Evolutionary conservation across 2,329 filamentous ascomycete genomes (phyloP), one percentile per base, ranked within the genome.

Genomic region (Aspergillus tamarii): DNA sequence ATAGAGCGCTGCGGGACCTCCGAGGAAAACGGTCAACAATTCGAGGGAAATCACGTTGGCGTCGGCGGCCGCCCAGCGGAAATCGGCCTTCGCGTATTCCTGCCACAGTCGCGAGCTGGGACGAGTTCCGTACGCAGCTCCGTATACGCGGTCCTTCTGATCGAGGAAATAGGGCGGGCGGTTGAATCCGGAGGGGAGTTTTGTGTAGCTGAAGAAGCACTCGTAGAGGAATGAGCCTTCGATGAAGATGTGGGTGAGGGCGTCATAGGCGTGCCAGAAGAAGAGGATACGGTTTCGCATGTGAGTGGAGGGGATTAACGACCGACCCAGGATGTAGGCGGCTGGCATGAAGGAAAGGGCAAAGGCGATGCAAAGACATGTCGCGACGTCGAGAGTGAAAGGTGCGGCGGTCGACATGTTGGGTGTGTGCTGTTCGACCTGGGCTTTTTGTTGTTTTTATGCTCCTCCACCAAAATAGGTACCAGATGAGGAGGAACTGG

Each of bases 201-300:
- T 72, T 55, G 79, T 78, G 72, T 83, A 88, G 69, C 85, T 85
- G 84, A 93, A 94, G 85, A 98, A 96, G 83, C 92, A 96, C 81
- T 96, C 92, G 84, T 93, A 97, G 28, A 97, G 88, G 79, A 93
- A 98, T 73, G 88, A 90, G 60, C 93, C 94, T 81, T 98, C 94
- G 76, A 98, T 91, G 76, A 93, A 84, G 79, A 96, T 88, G 82
- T 99, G 95, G 73, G 94, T 94, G 50, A 97, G 85, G 36, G 92
- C 92, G 78, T 97, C 94, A 81, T 96, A 96, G 43, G 92, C 86
- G 82, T 97, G 94, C 94, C 94, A 97, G 80, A 96, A 87, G 84
- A 97, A 97, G 68, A 97, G 88, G 75, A 91, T 82, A 66, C 93
- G 92, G 61, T 88, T 86, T 43, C 81, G 75, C 1, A 85, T 79